Evolutionary conservation across 441 rosid genomes (phyloP), one percentile per base, ranked within the genome.

Genomic region (Jatropha podagrica): DNA sequence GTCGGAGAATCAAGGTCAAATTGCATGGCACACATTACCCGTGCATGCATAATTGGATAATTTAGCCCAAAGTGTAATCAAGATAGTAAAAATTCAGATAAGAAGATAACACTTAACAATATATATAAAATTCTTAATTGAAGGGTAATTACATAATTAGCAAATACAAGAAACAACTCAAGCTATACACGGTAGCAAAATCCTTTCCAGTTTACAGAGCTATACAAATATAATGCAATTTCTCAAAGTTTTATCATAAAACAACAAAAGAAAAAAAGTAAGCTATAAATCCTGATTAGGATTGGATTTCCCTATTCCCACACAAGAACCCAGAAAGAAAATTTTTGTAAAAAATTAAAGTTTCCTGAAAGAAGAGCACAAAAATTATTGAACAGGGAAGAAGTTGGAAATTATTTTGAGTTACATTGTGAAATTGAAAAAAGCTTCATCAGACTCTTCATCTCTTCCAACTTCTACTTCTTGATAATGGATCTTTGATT

Each of bases 401-500:
- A 58, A 38, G 27, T 17, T 40, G 75, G 41, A 74, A 76, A 42
- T 40, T 55, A 46, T 55, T 75, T 7, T 27, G 46, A 48, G 14
- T 69, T 37, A 20, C 40, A 32, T 32, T 18, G n/a, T 49, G 18
- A 61, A 37, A 46, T 41, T 60, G 73, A 75, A 67, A 38, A 51
- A 10, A 55, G 32, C 73, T 64, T 44, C 48, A 42, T 42, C 7
- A 42, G 6, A 4, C 46, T 48, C 40, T 71, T 87, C 88, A 93
- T 82, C 91, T 85, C 85, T 90, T 95, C 85, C 88, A 93, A 76
- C 99, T 95, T 81, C 88, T 81, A 74, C 97, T 88, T 76, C 92
- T 89, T 49, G 87, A 83, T 68, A 92, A 76, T 75, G 80, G 78
- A 80, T 90, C 96, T 74, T 66, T 84, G 42, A 73, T 83, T 75